Base-by-base conservation (phyloP, 208 protist genomes). In the Trypanosoma vivax region DNA sequence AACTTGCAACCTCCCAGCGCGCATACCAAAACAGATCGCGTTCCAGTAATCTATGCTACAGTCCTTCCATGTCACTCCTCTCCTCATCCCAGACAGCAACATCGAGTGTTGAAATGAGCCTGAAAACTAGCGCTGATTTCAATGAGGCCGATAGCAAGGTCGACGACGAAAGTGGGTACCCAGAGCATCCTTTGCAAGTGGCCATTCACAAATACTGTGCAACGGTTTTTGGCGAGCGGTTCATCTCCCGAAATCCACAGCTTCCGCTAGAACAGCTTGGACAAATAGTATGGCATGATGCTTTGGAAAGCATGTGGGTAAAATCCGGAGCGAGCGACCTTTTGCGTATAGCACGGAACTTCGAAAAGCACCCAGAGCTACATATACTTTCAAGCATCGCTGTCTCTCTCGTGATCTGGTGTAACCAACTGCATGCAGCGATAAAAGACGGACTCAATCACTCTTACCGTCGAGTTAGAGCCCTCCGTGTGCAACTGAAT, bases 391-490 rank as follows among this genome's bases (percentile, higher is more conserved):
- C 68, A 0, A 47, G 69, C 18, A 35, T 53, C 7, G 72, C 72
- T 11, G 34, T 84, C 21, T 74, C 65, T 23, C 40, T 92, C 24
- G 71, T 76, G 53, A 42, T 73, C 48, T 92, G 80, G 78, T 65
- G 70, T 11, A 62, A 50, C 25, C 80, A 92, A 59, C 46, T 92
- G 2, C 11, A 28, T 11, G 45, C 57, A 25, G 18, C 70, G 40
- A 48, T 92, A 31, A 72, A 60, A 16, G 18, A 50, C 25, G 61
- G 48, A 5, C 49, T 30, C 11, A 47, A 34, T 31, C 23, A 41
- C 21, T 25, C 65, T 16, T 23, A 37, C 41, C 1, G 21, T 27
- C 52, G 30, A 5, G 13, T 31, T 19, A 39, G 53, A 16, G 1
- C 25, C 21, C 5, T 40, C 1, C 18, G 37, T 10, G 14, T 16